These are phyloP conservation scores for Pichia occidentalis DNA, from an alignment of 805 yeast species.

Conservation along the genomic window DNA sequence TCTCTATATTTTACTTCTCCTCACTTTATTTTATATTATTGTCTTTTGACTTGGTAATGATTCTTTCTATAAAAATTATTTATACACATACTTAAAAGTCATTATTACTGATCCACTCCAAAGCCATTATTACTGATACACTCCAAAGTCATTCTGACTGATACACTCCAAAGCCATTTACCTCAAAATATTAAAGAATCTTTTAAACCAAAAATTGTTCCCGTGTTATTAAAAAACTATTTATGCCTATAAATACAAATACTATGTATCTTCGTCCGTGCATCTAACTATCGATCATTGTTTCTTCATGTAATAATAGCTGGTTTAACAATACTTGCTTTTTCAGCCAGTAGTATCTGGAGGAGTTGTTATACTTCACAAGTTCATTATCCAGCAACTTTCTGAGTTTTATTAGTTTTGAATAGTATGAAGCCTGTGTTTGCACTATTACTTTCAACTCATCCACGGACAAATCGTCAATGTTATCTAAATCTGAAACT, in stretches of 20 bases:
- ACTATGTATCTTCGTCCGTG: not conserved
- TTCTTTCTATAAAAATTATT: too few species aligned
- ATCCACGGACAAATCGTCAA: conserved; percentile 15
- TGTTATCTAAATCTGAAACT: conserved; percentile 10
- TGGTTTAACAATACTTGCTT: conserved; percentile 23
- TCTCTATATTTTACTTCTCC: not conserved
- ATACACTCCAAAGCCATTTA: too few species aligned
- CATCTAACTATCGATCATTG: not conserved
- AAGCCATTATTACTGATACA: too few species aligned
- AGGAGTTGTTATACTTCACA: conserved; percentile 13
- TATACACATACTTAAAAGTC: too few species aligned
- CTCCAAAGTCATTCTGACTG: too few species aligned
- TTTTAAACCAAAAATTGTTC: too few species aligned
- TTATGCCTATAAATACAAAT: not conserved
- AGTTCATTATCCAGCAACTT: conserved; percentile 20
- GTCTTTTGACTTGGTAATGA: too few species aligned
- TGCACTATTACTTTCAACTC: conserved; percentile 15
- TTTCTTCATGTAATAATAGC: conserved; percentile 7
- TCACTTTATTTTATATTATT: not conserved
- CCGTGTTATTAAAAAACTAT: not conserved
- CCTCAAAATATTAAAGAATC: too few species aligned
- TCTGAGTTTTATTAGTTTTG: conserved; percentile 17
- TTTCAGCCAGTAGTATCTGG: conserved; percentile 24
- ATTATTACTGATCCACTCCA: too few species aligned
- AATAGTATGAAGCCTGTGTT: conserved; percentile 20